These are phyloP conservation scores for Cairneyella variabilis DNA, from an alignment of 495 filamentous ascomycete species.

Conservation along the genomic window DNA sequence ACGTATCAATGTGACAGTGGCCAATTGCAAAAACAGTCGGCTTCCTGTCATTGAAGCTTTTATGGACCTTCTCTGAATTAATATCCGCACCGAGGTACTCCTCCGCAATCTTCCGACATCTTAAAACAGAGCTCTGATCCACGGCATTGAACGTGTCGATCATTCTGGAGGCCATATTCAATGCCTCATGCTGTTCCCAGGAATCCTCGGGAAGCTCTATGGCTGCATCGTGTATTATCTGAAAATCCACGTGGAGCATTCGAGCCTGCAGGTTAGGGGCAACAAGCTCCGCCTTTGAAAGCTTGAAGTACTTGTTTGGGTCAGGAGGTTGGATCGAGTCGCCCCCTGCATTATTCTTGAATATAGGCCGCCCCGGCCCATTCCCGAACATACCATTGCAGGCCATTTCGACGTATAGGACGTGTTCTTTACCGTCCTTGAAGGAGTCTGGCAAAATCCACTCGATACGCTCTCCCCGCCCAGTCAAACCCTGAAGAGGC, in stretches of 20 bases:
- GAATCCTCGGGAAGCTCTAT: constrained; percentile 56
- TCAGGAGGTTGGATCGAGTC: constrained; percentile 68
- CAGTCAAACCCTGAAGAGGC: constrained; percentile 69
- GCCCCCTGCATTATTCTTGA: constrained; percentile 59
- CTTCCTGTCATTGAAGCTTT: constrained; percentile 42
- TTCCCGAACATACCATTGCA: constrained; percentile 83
- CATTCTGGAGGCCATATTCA: constrained; percentile 63
- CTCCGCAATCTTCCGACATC: constrained; percentile 60
- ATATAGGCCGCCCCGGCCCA: constrained; percentile 61
- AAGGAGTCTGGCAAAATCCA: constrained; percentile 63
- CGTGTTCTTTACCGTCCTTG: constrained; percentile 62
- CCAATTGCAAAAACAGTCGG: constrained; percentile 65
- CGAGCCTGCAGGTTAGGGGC: constrained; percentile 65
- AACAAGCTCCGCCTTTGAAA: constrained; percentile 61
- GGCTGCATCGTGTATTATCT: constrained; percentile 67
- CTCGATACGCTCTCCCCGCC: constrained; percentile 63
- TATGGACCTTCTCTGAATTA: constrained; percentile 64
- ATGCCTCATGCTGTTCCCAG: constrained; percentile 63
- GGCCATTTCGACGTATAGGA: constrained; percentile 75
- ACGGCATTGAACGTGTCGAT: constrained; percentile 68
- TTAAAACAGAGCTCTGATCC: constrained; percentile 53
- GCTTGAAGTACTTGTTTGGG: constrained; percentile 56
- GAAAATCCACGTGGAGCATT: constrained; percentile 67
- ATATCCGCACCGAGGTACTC: constrained; percentile 62
- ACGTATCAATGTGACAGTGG: constrained; percentile 67